phyloP scores from a whole-genome alignment of 2,329 filamentous ascomycete genomes.

The Ilyonectria destructans region DNA sequence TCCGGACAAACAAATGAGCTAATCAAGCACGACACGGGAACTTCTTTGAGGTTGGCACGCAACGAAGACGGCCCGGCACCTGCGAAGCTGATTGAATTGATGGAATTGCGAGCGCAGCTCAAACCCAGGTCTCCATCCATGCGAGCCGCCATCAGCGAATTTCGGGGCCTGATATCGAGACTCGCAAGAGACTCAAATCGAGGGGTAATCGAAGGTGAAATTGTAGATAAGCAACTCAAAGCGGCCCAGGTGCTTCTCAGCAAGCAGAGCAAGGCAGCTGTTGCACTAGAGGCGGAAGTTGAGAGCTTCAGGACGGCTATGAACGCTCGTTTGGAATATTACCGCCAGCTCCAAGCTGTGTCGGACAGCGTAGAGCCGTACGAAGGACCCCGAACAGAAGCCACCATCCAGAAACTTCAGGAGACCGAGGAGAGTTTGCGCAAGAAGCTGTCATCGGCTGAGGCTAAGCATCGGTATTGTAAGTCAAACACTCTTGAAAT shows the following conservation, averaged over 20 bases:
- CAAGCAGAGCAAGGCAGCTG: conserved; percentile 66
- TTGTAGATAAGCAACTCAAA: conserved; percentile 77
- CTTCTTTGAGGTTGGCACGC: conserved; percentile 73
- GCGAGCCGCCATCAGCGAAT: conserved; percentile 78
- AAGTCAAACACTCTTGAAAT: conserved; percentile 47
- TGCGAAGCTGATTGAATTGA: conserved; percentile 70
- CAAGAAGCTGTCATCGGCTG: conserved; percentile 73
- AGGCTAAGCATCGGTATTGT: conserved; percentile 84
- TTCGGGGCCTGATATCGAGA: conserved; percentile 78
- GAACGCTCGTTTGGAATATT: conserved; percentile 91
- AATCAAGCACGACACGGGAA: conserved; percentile 80
- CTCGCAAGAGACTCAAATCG: conserved; percentile 56
- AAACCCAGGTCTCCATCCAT: conserved; percentile 76
- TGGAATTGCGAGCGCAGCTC: conserved; percentile 62
- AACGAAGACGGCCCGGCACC: conserved; percentile 81
- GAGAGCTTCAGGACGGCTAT: conserved; percentile 84
- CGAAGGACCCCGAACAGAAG: conserved; percentile 74
- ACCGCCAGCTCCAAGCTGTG: conserved; percentile 90
- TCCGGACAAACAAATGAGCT: conserved; percentile 85
- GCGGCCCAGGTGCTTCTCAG: conserved; percentile 70
- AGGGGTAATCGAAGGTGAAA: conserved; percentile 78
- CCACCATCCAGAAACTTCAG: conserved; percentile 55
- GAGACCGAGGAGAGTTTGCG: conserved; percentile 61
- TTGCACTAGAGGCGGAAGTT: conserved; percentile 77
- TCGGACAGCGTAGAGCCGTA: conserved; percentile 89